Evolutionary conservation across 164 flowering plant genomes (phyloP), one percentile per base, ranked within the genome.

Genomic region (Pachysandra terminalis): DNA sequence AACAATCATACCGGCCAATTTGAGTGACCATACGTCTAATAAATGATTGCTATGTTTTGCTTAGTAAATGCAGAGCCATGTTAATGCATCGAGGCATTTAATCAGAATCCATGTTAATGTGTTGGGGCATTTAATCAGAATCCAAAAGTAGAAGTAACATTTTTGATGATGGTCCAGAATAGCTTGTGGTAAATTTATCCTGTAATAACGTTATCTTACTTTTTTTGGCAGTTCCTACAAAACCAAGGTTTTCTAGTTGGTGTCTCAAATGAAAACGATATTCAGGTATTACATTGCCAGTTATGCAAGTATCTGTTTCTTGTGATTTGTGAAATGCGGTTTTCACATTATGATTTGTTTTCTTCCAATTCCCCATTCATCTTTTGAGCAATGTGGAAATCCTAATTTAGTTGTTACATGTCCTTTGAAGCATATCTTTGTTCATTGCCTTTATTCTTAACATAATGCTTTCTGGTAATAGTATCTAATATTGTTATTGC

Each of bases 201-300:
- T 23, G 26, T 14, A 24, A 17, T 27, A 27, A 58, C 15, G 10
- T 45, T 45, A 1, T 15, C 24, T 15, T 7, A 3, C 7, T 58
- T 45, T 64, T 77, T 62, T 56, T 65, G 16, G 59, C 91, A 93
- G 98, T 93, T 93, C 78, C 78, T 93, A 55, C 82, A 85, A 61
- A 93, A 93, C 73, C 89, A 87, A 83, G 98, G 98, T 40, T 88
- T 83, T 77, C 82, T 93, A 41, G 86, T 76, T 71, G 80, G 89
- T 62, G 75, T 93, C 77, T 83, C 97, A 53, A 88, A 78, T 78
- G 96, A 87, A 72, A 90, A 90, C 81, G 96, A 89, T 63, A 81
- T 93, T 73, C 93, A 86, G 98, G 97, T 90, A 75, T 28, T 45
- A 10, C 51, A 3, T 45, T 45, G 17, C 10, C 10, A 45, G 6